Evolutionary conservation across 805 yeast genomes (phyloP).

Genomic region (Yarrowia deformans): DNA sequence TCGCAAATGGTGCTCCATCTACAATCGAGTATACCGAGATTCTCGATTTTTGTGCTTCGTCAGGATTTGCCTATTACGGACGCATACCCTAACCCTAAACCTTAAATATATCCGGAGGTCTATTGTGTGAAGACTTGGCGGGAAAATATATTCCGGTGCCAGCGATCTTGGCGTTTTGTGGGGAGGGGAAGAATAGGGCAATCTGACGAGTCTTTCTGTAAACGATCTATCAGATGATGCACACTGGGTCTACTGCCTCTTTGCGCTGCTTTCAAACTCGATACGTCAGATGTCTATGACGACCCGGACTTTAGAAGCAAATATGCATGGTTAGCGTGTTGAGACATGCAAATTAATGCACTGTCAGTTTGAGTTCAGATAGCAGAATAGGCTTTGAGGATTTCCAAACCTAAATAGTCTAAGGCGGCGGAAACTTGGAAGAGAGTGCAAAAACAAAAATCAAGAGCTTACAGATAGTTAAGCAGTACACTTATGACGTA

Average conservation of each 20-base stretch:
- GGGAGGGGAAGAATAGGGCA: no score
- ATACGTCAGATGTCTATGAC: not conserved
- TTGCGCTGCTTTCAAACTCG: not conserved
- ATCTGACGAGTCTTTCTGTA: no score
- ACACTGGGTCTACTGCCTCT: no score
- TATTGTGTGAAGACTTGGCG: not conserved
- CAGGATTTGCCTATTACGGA: slow-evolving; percentile 8
- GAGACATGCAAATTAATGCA: slow-evolving; percentile 37
- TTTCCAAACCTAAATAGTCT: not conserved
- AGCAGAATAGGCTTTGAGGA: slow-evolving; percentile 12
- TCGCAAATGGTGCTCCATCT: no score
- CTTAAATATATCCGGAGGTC: slow-evolving; percentile 13
- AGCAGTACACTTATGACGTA: not conserved
- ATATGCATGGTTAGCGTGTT: slow-evolving; percentile 32
- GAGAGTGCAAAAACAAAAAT: no score
- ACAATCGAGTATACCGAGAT: no score
- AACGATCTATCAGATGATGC: no score
- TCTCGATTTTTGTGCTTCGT: not conserved
- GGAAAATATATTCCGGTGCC: not conserved
- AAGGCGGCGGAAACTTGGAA: no score
- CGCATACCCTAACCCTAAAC: slow-evolving; percentile 9
- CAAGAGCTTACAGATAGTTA: not conserved
- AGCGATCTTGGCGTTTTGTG: slow-evolving; percentile 2
- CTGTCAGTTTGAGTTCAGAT: not conserved
- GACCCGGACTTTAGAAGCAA: slow-evolving; percentile 22